These are phyloP conservation scores for Lotmaria passim DNA, from an alignment of 208 protist genomes.

Conservation along the genomic window DNA sequence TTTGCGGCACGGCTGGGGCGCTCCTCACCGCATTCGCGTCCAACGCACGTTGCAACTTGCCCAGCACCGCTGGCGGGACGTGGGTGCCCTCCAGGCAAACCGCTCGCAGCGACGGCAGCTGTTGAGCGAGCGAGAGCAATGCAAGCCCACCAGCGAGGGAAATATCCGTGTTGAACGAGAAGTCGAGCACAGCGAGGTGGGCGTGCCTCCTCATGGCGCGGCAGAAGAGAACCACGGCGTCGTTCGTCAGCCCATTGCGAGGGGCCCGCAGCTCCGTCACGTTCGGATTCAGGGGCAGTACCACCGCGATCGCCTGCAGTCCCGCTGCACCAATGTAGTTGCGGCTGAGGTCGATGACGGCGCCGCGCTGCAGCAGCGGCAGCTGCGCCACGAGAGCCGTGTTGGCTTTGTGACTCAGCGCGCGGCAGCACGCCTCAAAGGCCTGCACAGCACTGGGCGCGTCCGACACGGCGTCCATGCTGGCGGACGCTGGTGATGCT, in stretches of 20 bases:
- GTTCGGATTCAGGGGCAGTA: slow-evolving; percentile 68
- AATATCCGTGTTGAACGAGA: slow-evolving; percentile 68
- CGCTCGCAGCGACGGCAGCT: slow-evolving; percentile 37
- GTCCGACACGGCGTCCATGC: background rate
- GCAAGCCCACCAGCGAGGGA: slow-evolving; percentile 77
- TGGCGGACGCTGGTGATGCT: background rate
- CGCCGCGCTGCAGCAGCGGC: slow-evolving; percentile 40
- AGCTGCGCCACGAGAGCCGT: slow-evolving; percentile 44
- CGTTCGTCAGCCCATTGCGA: slow-evolving; percentile 80
- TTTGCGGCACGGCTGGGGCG: background rate
- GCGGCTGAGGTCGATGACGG: slow-evolving; percentile 60
- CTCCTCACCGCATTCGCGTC: slow-evolving; percentile 36
- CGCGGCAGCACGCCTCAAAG: slow-evolving; percentile 64
- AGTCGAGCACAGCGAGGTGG: slow-evolving; percentile 58
- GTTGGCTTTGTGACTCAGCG: slow-evolving; percentile 73
- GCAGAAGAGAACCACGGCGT: slow-evolving; percentile 82
- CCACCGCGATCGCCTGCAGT: slow-evolving; percentile 72
- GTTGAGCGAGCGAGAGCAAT: slow-evolving; percentile 66
- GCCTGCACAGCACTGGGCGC: slow-evolving; percentile 13
- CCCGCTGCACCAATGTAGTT: slow-evolving; percentile 81
- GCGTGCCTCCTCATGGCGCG: slow-evolving; percentile 63
- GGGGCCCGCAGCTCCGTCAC: slow-evolving; percentile 54
- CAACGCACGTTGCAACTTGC: slow-evolving; percentile 54
- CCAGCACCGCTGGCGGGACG: slow-evolving; percentile 59
- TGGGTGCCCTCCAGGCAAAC: slow-evolving; percentile 64